These are phyloP conservation scores for Periglandula ipomoeae DNA, from an alignment of 2,329 filamentous ascomycete genomes.

Conservation along the genomic window DNA sequence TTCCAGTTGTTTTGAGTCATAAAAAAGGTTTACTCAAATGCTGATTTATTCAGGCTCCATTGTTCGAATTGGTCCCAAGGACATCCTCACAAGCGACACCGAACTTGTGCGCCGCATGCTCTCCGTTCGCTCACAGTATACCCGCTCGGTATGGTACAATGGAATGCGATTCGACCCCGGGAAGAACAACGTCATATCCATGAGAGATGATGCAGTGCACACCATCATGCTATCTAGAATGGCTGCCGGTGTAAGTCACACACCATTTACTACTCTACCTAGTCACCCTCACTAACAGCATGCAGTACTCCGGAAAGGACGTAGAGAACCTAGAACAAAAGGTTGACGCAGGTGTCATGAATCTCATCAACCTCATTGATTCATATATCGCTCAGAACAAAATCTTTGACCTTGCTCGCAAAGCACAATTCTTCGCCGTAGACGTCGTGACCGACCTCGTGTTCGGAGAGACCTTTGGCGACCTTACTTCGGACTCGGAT, in stretches of 20 bases:
- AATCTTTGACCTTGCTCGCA: conserved; percentile 24
- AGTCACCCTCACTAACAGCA: conserved; percentile 10
- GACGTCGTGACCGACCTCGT: conserved; percentile 46
- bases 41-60: conserved; percentile 19
- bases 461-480: conserved; percentile 42
- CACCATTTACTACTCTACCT: not conserved
- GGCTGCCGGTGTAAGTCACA: conserved; percentile 33
- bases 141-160: conserved; percentile 32
- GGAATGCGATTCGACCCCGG: conserved; percentile 40
- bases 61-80: conserved; percentile 28
- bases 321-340: conserved; percentile 38
- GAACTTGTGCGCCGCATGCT: conserved; percentile 33
- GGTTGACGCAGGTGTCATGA: conserved; percentile 10
- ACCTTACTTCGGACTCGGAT: conserved; percentile 37
- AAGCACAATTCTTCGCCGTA: conserved; percentile 44
- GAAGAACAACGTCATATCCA: conserved; percentile 40
- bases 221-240: conserved; percentile 37
- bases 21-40: no score
- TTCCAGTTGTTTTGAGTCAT: no score
- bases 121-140: conserved; percentile 28
- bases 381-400: conserved; percentile 8
- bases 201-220: conserved; percentile 34
- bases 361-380: conserved; percentile 9
- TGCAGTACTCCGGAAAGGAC: conserved; percentile 41
- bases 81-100: conserved; percentile 36